Base-by-base conservation (phyloP, 2,329 filamentous ascomycete species). In the Botrytis deweyae region DNA sequence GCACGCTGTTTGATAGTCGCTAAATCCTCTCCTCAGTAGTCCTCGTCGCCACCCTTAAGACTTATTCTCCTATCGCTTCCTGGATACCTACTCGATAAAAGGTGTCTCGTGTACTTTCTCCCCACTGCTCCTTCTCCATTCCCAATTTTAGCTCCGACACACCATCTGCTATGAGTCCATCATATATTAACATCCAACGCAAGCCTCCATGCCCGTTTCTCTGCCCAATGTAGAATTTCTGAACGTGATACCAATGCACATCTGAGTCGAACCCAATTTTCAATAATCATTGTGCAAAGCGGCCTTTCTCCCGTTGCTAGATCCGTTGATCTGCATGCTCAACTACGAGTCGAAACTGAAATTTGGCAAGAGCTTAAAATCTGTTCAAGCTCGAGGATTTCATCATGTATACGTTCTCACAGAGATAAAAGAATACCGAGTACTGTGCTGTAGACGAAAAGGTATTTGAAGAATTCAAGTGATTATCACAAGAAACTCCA, bases 11-110 rank as follows among this genome's bases (percentile, higher is more conserved):
- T 18, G 6, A 16, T 55, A 8, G 16, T 3, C 52, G 18, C 8
- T 55, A 4, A 29, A 16, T 16, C 3, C 2, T 55, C 52, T 55
- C 10, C 25, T 55, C 3, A 5, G 1, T 16, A 29, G 6, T 55
- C 3, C 14, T 29, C n/a, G 14, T 14, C n/a, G 7, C 6, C 18
- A 16, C 3, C 16, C 14, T 14, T 18, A 1, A 1, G 14, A 29
- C 14, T n/a, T 29, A n/a, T 6, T 14, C 22, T 25, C 25, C 4
- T 14, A 52, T 14, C 9, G 1, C 6, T 14, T n/a, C 4, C 10
- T 4, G 0, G 25, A n/a, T 4, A 52, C 25, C 25, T 52, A 9
- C 22, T 12, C 4, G 49, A 25, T 0, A 5, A 38, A 38, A 38
- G 36, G 36, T 38, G 36, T 38, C 36, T 8, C 7, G 36, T 38